Base-by-base conservation (phyloP, 352 stramenopile genomes). In the Hyaloperonospora brassicae region DNA sequence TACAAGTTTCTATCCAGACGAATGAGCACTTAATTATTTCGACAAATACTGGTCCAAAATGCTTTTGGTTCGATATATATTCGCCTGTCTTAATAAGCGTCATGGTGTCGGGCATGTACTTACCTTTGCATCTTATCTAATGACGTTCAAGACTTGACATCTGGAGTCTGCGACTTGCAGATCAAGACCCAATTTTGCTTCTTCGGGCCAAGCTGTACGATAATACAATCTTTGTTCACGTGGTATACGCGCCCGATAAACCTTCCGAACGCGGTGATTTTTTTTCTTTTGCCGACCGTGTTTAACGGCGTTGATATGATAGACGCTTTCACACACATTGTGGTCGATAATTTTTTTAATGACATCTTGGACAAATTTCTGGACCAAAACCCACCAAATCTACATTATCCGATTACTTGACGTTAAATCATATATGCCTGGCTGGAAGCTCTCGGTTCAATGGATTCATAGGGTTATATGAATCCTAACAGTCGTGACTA, bases 171-270 rank as follows among this genome's bases (percentile, higher is more conserved):
- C 25, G 45, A 0, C 7, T 27, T 17, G 1, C 41, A 42, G 17
- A 41, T 58, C 1, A 27, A 36, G 0, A 65, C 61, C 27, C 47
- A 21, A 61, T 52, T 31, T 39, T 61, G 57, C 38, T 61, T 6
- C 52, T 61, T 22, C 54, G 54, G n/a, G 47, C 58, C 9, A 27
- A 12, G 2, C 41, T 60, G 2, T 47, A 27, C 1, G 27, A 41
- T 6, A 2, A n/a, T 0, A 6, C 0, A 7, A 36, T 57, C 10
- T 65, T 34, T 12, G 5, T 55, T 12, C 58, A 55, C 34, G 58
- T 65, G 0, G 41, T 60, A 1, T 65, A 65, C 27, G 58, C 47
- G 50, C 52, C 52, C 24, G 52, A 50, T 27, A 47, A 60, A 30
- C 50, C 51, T 2, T 10, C 9, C 0, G 3, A 25, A n/a, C 38